Evolutionary conservation across 352 stramenopile genomes (phyloP).

Genomic region (Phytopythium aichiense): DNA sequence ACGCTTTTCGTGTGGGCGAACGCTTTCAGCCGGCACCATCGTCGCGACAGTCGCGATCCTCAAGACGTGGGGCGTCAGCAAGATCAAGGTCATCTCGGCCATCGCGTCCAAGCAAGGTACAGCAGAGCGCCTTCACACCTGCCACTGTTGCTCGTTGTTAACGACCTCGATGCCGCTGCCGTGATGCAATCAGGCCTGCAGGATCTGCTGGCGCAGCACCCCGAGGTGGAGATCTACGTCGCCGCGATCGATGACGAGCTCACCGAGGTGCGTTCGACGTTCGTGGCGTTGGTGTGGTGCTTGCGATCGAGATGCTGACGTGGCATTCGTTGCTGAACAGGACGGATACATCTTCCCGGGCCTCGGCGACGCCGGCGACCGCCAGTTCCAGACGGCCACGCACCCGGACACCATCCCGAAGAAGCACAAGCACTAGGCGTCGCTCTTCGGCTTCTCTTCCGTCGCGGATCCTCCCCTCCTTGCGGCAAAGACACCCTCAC

Average conservation of each 20-base stretch:
- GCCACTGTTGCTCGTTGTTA: not conserved
- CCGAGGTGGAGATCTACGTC: slow-evolving; percentile 74
- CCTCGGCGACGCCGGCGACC: slow-evolving; percentile 79
- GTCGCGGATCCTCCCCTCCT: not conserved
- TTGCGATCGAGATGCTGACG: not conserved
- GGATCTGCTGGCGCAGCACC: slow-evolving; percentile 73
- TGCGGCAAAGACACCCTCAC: not conserved
- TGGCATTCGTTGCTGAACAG: slow-evolving; percentile 17
- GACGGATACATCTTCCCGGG: slow-evolving; percentile 80
- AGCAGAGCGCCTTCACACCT: too few relatives aligned
- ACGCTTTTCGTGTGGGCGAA: not conserved
- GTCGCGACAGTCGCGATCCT: slow-evolving; percentile 94
- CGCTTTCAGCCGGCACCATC: slow-evolving; percentile 81
- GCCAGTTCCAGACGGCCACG: slow-evolving; percentile 73
- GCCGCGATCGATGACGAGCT: slow-evolving; percentile 72
- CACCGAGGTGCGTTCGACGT: slow-evolving; percentile 44
- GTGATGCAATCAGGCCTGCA: slow-evolving; percentile 38
- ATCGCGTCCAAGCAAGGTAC: slow-evolving; percentile 91
- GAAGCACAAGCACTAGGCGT: slow-evolving; percentile 53
- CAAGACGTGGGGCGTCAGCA: slow-evolving; percentile 93
- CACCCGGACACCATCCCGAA: slow-evolving; percentile 47
- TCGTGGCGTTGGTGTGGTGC: too few relatives aligned
- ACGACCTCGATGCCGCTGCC: not conserved
- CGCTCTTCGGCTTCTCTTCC: not conserved
- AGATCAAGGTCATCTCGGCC: slow-evolving; percentile 93